Percentiles rank a stretch among this genome's conserved stretches.
Conservation (phyloP, 805 yeast genomes). For the Candida qinlingensis region DNA sequence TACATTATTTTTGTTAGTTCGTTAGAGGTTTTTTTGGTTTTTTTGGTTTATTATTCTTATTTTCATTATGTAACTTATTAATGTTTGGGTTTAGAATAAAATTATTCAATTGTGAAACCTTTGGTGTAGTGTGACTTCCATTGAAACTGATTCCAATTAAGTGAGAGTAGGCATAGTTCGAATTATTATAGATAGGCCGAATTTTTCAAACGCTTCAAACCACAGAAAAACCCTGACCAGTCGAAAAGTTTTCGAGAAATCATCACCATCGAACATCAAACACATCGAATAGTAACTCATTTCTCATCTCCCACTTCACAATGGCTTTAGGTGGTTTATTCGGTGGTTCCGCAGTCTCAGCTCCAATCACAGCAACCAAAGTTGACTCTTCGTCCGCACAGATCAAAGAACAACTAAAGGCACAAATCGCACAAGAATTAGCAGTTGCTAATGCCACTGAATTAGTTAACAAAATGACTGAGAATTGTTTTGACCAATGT, state of each 20-base stretch:
- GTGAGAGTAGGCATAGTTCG: no score
- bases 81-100: no score
- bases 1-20: no score
- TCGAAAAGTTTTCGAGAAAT: not conserved
- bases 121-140: no score
- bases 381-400: slow-evolving; percentile 32
- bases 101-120: no score
- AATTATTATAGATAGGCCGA: no score
- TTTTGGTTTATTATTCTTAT: no score
- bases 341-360: slow-evolving; percentile 23
- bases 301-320: not conserved
- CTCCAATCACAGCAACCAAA: slow-evolving; percentile 22
- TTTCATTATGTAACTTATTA: no score
- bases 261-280: not conserved
- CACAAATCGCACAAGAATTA: slow-evolving; percentile 71
- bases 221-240: not conserved
- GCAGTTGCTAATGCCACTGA: slow-evolving; percentile 92
- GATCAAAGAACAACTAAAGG: slow-evolving; percentile 58
- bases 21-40: no score
- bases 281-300: no score
- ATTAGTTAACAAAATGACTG: slow-evolving; percentile 77
- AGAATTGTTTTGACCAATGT: slow-evolving; percentile 82
- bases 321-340: slow-evolving; percentile 27
- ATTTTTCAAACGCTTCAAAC: no score
- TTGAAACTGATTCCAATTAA: no score